Evolutionary conservation across 768 basidiomycete species (phyloP).

Genomic region (Mycena chlorophos): DNA sequence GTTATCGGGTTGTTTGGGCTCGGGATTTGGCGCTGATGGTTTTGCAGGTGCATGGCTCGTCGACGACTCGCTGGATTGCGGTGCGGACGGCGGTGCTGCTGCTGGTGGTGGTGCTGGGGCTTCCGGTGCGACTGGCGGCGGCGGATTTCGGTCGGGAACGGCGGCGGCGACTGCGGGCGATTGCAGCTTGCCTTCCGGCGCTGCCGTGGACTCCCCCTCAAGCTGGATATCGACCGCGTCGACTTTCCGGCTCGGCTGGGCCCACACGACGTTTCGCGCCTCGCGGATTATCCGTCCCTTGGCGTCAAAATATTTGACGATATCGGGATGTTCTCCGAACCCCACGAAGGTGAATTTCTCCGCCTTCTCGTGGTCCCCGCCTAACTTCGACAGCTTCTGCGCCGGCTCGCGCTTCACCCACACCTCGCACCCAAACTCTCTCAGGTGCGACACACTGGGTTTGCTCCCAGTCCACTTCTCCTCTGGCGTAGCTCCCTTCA

Average conservation of each 20-base stretch:
- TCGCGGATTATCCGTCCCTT: conserved; percentile 4
- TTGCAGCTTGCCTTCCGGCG: conserved; percentile 15
- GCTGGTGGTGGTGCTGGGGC: too few species aligned
- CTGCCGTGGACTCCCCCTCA: conserved; percentile 17
- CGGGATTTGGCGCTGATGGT: too few species aligned
- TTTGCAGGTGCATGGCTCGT: too few species aligned
- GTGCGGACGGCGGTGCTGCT: too few species aligned
- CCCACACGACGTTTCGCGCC: conserved; percentile 11
- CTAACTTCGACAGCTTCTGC: conserved; percentile 17
- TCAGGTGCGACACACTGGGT: conserved; percentile 13
- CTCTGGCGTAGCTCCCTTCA: conserved; percentile 9
- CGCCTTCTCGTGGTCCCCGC: conserved; percentile 11
- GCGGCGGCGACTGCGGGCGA: conserved; percentile 9
- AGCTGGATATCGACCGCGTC: conserved; percentile 15
- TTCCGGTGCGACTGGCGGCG: too few species aligned
- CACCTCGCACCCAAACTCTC: conserved; percentile 17
- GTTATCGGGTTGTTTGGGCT: background rate
- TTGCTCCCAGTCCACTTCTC: conserved; percentile 14
- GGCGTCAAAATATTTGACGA: conserved; percentile 19
- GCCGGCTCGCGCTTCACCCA: conserved; percentile 18
- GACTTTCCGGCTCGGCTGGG: conserved; percentile 3
- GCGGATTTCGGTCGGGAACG: background rate
- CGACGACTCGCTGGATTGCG: too few species aligned
- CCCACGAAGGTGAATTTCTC: conserved; percentile 18
- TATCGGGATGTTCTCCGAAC: conserved; percentile 7